phyloP scores from a whole-genome alignment of 345 rosid species.

The Eucalyptus melliodora region DNA sequence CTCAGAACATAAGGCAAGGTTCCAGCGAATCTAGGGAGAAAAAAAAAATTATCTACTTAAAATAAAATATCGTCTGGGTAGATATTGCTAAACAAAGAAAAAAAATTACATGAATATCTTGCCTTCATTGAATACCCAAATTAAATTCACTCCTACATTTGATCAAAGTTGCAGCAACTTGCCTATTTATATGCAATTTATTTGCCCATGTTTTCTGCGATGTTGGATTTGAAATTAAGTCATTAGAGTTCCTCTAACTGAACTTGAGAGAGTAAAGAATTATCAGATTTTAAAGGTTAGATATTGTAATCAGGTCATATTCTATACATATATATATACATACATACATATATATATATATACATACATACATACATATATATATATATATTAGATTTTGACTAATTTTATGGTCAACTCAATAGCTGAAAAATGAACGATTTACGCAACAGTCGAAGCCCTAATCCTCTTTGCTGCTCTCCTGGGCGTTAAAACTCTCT shows the following conservation, averaged over 20 bases:
- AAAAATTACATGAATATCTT: neutral
- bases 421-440: neutral
- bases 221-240: neutral
- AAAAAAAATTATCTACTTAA: too few relatives aligned
- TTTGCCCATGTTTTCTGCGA: neutral
- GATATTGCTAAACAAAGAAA: neutral
- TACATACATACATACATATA: too few relatives aligned
- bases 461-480: neutral
- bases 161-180: neutral
- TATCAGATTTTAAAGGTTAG: neutral
- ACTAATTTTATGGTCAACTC: neutral
- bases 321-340: neutral
- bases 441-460: neutral
- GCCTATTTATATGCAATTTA: neutral
- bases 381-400: neutral
- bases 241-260: neutral
- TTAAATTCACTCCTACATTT: neutral
- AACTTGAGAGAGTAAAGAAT: neutral
- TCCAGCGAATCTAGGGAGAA: neutral
- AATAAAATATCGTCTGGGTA: rapidly evolving
- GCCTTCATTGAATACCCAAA: neutral
- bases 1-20: neutral
- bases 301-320: neutral
- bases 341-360: too few relatives aligned
- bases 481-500: neutral